Evolutionary conservation across 257 asterid genomes (phyloP).

Genomic region (Solanum tarapatanum): DNA sequence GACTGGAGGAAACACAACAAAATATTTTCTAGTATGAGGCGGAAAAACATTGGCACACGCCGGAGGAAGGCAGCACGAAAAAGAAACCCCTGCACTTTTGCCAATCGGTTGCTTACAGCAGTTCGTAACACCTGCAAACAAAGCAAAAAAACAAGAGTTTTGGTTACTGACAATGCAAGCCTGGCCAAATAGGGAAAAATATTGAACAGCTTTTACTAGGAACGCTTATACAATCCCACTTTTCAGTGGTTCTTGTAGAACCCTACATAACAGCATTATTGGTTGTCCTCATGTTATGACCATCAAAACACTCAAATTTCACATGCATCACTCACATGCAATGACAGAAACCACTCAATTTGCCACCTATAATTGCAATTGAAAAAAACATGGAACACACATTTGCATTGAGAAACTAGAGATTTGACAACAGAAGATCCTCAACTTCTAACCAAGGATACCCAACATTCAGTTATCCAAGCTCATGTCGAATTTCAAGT

Average conservation of each 20-base stretch:
- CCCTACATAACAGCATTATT: neutral
- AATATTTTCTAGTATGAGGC: conserved; percentile 85
- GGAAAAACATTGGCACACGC: conserved; percentile 82
- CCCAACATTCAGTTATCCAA: neutral
- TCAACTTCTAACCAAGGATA: neutral
- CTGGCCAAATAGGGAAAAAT: neutral
- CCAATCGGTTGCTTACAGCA: conserved; percentile 91
- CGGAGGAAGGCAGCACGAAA: conserved; percentile 97
- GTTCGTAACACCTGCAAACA: conserved; percentile 72
- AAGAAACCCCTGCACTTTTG: conserved; percentile 97
- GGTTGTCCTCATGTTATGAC: neutral
- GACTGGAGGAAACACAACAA: conserved; percentile 85
- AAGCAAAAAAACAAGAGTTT: neutral
- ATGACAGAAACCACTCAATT: neutral
- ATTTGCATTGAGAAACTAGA: neutral
- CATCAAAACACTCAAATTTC: neutral
- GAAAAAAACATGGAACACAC: neutral
- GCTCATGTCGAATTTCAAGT: neutral
- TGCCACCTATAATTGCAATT: neutral
- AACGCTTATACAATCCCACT: neutral
- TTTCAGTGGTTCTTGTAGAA: neutral
- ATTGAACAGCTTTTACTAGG: neutral
- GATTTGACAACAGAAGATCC: neutral
- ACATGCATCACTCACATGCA: neutral
- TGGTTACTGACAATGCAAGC: neutral